Percentiles rank a stretch among this genome's conserved stretches.
phyloP scores from a whole-genome alignment of 495 filamentous ascomycete genomes.

The Hypoxylon cercidicola region DNA sequence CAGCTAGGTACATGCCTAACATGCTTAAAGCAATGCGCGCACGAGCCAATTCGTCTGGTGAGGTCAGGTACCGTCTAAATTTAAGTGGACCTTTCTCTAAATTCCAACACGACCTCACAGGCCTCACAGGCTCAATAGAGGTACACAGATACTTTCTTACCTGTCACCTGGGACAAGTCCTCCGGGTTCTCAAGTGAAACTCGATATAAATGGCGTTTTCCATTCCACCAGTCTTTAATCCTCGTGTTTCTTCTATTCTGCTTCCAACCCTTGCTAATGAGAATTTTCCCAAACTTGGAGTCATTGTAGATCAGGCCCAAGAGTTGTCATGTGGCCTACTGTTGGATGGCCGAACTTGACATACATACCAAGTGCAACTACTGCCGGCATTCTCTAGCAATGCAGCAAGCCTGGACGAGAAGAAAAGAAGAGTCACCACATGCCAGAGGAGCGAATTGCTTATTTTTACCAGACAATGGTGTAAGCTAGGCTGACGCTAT shows the following conservation, averaged over 20 bases:
- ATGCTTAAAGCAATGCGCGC: conserved; percentile 9
- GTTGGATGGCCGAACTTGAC: conserved; percentile 4
- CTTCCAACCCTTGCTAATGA: conserved; percentile 27
- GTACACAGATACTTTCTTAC: too few relatives aligned
- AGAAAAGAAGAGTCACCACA: conserved; percentile 10
- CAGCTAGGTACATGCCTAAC: neutral
- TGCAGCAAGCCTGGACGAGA: conserved; percentile 4
- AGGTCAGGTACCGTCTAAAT: too few relatives aligned
- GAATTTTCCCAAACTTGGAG: neutral
- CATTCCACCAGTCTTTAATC: conserved; percentile 10
- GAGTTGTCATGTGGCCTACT: conserved; percentile 6
- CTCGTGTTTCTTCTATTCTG: conserved; percentile 3
- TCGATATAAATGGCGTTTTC: conserved; percentile 36
- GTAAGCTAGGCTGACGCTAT: conserved; percentile 33
- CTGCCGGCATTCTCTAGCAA: conserved; percentile 1
- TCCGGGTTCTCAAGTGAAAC: conserved; percentile 36
- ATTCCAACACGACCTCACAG: too few relatives aligned
- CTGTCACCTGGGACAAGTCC: conserved; percentile 16
- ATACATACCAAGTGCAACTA: conserved; percentile 7
- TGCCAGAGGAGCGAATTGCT: conserved; percentile 16
- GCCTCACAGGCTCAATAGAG: too few relatives aligned
- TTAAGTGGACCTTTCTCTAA: too few relatives aligned
- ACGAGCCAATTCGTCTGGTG: conserved; percentile 7
- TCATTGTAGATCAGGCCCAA: neutral
- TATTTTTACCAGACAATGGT: conserved; percentile 11